These are phyloP conservation scores for Trichoderma polysporum DNA, from an alignment of 2,329 filamentous ascomycete species.

Conservation along the genomic window DNA sequence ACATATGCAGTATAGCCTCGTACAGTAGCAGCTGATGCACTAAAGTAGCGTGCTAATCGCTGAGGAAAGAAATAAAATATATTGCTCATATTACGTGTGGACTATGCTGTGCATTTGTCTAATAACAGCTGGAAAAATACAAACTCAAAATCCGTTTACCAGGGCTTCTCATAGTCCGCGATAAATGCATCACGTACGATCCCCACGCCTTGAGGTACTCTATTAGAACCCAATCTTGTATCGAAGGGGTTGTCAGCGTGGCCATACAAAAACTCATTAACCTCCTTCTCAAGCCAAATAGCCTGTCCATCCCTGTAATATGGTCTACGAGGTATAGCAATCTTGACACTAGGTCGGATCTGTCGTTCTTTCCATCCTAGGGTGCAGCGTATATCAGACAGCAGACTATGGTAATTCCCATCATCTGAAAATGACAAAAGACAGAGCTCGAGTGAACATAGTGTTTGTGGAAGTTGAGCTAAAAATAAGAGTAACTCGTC, in stretches of 20 bases:
- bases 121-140: background rate
- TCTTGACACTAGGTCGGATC: background rate
- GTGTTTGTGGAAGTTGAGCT: background rate
- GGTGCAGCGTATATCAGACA: background rate
- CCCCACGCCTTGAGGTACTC: background rate
- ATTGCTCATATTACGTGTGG: too few species aligned
- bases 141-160: background rate
- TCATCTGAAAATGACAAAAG: background rate
- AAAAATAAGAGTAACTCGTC: slow-evolving; percentile 22
- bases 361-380: background rate
- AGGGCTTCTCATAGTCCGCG: background rate
- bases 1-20: too few species aligned
- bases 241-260: background rate
- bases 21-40: too few species aligned
- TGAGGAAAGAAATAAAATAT: too few species aligned
- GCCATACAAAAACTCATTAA: background rate
- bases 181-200: background rate
- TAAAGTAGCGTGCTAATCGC: too few species aligned
- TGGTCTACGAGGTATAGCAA: background rate
- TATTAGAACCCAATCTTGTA: background rate
- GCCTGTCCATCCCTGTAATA: background rate
- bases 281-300: background rate
- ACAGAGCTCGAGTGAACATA: background rate
- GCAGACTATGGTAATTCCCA: background rate
- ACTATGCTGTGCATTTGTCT: background rate